A percentile compares a stretch with the other conserved stretches of the same genome.
Conservation (phyloP, 345 rosid genomes). For the Atalantia buxifolia region DNA sequence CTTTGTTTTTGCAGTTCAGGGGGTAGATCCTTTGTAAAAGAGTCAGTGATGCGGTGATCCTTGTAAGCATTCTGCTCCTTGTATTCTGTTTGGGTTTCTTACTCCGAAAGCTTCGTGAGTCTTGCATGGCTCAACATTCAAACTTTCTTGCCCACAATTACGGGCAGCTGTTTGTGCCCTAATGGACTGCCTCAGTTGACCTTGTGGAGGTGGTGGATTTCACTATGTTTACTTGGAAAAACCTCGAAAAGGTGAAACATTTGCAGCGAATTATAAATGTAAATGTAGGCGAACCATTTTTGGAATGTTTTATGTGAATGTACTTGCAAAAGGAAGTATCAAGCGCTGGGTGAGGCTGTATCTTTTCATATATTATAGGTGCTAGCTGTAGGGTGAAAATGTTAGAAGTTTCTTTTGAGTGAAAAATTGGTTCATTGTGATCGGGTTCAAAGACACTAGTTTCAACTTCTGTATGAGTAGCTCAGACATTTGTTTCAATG, state of each 20-base stretch:
- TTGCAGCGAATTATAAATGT: neutral
- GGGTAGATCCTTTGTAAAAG: slow-evolving; percentile 83
- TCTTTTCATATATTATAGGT: neutral
- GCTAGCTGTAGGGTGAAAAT: neutral
- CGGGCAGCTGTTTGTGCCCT: neutral
- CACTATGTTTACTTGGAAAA: slow-evolving; percentile 3
- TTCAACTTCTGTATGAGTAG: neutral
- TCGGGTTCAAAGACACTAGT: neutral
- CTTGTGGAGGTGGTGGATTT: neutral
- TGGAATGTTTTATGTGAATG: slow-evolving; percentile 4
- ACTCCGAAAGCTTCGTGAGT: slow-evolving; percentile 9
- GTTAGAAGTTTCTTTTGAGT: neutral
- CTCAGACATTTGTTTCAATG: slow-evolving; percentile 3
- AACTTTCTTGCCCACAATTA: neutral
- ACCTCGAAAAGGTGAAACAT: slow-evolving; percentile 5
- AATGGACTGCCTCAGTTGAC: slow-evolving; percentile 1
- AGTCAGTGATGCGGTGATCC: slow-evolving; percentile 70
- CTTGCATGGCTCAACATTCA: slow-evolving; percentile 4
- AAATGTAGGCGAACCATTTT: neutral
- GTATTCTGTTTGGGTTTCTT: slow-evolving; percentile 3
- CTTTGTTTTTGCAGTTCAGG: slow-evolving; percentile 61
- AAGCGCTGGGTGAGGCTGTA: neutral
- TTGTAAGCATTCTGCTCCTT: neutral
- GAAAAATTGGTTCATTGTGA: neutral
- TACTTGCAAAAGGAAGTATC: neutral